Evolutionary conservation across 495 filamentous ascomycete species (phyloP), one percentile per base, ranked within the genome.

Genomic region (Pseudotulostoma volvatum): DNA sequence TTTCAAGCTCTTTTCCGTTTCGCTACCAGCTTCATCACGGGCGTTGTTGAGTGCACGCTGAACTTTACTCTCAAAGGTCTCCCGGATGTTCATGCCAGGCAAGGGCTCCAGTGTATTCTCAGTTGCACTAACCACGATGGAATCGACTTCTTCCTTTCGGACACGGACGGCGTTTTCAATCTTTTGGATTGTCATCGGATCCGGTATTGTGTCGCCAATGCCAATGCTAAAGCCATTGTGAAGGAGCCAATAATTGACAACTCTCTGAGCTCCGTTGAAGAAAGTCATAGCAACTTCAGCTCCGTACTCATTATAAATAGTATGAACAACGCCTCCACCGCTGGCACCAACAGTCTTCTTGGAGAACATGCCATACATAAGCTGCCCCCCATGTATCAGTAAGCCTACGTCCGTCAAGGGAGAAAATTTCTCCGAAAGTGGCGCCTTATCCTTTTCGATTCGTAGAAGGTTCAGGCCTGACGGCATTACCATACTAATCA

Each of bases 191-290:
- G 88, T 95, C 1, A 56, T 56, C 31, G 68, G 66, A 52, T 96
- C 88, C 3, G 90, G 90, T 56, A 99, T 88, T 1, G 92, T 96
- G 55, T 99, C 90, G 59, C 90, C 90, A 44, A 99, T 96, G 60
- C 90, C 90, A 44, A 99, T 95, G 59, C 84, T 93, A 62, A 92
- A 90, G 33, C 90, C 90, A 52, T 95, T 80, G 59, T 99, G 92
- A n/a, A 96, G 66, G 8, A 99, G 72, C 90, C 90, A 96, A 59
- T 95, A 94, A 52, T 84, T 84, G 43, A 96, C 79, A 30, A 96
- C 86, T 11, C 79, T 74, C 57, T 99, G 90, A 23, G 77, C 76
- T 37, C 85, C 87, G 49, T 94, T 94, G 65, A 99, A 93, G 67
- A 99, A 99, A 30, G 71, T 73, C 56, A 96, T 80, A 7, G 87